Conservation (phyloP, 2,329 filamentous ascomycete genomes). For the Fusarium sp. region DNA sequence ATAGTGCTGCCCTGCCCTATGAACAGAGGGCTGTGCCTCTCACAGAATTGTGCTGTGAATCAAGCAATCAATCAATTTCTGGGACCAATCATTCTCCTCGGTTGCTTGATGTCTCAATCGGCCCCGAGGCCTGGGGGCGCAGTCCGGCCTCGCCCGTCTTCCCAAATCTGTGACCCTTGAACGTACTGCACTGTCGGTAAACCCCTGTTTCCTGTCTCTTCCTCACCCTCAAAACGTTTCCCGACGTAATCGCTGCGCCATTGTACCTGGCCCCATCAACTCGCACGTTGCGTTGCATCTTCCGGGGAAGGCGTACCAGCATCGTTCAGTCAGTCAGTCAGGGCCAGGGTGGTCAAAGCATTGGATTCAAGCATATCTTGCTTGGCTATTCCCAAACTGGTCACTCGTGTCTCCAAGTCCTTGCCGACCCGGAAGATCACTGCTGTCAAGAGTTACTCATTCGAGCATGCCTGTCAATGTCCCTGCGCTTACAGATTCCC, state of each 20-base stretch:
- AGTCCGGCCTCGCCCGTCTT: conserved; percentile 38
- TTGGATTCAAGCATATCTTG: conserved; percentile 1
- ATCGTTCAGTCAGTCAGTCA: neutral
- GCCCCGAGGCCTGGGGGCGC: conserved; percentile 35
- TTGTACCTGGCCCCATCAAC: conserved; percentile 19
- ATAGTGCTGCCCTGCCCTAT: conserved; percentile 3
- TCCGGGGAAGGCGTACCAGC: conserved; percentile 29
- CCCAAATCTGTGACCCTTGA: neutral
- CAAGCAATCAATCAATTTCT: neutral
- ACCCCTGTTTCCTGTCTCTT: neutral
- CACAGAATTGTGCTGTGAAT: neutral
- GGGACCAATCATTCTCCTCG: conserved; percentile 36
- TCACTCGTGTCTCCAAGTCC: conserved; percentile 33
- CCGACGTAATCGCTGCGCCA: conserved; percentile 18
- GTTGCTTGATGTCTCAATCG: conserved; percentile 31
- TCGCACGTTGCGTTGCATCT: conserved; percentile 17
- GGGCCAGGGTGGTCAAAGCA: neutral
- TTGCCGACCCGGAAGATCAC: conserved; percentile 33
- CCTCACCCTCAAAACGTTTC: conserved; percentile 11
- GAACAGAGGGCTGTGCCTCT: conserved; percentile 28
- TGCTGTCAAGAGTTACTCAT: conserved; percentile 36
- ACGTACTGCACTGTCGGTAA: neutral
- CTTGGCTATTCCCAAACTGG: conserved; percentile 29
- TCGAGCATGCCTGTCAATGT: conserved; percentile 29
- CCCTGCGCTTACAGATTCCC: conserved; percentile 23